phyloP scores from a whole-genome alignment of 257 asterid species.

The Scutellaria galericulata region DNA sequence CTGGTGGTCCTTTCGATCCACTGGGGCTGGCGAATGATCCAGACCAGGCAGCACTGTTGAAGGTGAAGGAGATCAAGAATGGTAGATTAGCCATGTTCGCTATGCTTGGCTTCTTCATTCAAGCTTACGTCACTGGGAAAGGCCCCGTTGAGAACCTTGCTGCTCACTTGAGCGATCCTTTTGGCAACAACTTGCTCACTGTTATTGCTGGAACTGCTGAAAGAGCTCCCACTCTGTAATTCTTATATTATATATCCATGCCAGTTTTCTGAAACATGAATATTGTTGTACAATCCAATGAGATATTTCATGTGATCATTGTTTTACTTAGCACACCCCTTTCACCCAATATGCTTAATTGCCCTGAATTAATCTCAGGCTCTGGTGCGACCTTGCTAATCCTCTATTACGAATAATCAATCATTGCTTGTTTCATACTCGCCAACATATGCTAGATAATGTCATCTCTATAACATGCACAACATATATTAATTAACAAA shows the following conservation, averaged over 20 bases:
- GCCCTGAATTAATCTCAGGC: too few species aligned
- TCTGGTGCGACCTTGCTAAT: too few species aligned
- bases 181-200: constrained; percentile 95
- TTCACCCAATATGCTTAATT: neutral
- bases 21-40: constrained; percentile 90
- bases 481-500: too few species aligned
- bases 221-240: constrained; percentile 76
- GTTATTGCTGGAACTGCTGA: constrained; percentile 81
- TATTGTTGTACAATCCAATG: constrained; percentile 34
- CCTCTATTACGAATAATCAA: too few species aligned
- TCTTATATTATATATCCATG: constrained; percentile 2
- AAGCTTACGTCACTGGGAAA: constrained; percentile 90
- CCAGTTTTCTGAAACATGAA: neutral
- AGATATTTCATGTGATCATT: neutral
- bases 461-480: too few species aligned
- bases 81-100: constrained; percentile 95
- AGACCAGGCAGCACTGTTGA: constrained; percentile 89
- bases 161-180: constrained; percentile 93
- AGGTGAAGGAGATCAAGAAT: constrained; percentile 96
- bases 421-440: too few species aligned
- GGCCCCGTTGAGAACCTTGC: constrained; percentile 97
- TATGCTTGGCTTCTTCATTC: constrained; percentile 93
- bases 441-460: too few species aligned
- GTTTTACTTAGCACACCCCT: too few species aligned
- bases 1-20: constrained; percentile 97